Evolutionary conservation across 106 monocot species (phyloP), one percentile per base, ranked within the genome.

Genomic region (Narthecium ossifragum): DNA sequence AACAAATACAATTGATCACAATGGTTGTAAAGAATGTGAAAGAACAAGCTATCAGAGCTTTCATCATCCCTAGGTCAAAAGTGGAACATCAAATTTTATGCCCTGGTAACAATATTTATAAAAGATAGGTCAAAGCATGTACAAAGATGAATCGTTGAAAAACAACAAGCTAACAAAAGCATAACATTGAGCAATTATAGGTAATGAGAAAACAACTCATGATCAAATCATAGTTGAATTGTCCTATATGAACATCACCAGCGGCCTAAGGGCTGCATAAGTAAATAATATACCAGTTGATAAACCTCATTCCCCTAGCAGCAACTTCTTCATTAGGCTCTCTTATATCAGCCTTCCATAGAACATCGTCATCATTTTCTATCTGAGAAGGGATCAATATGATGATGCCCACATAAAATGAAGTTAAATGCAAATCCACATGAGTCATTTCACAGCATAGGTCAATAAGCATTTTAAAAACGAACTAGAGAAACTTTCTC

Each of bases 311-410:
- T 68, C 94, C 94, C 64, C 94, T 85, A 26, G 56, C 72, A n/a
- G 89, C 86, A 57, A 94, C 67, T 14, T 75, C 78, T 47, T 80
- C 72, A 62, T 72, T 78, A 60, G 56, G 22, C 61, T 94, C 94
- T 73, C 94, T 76, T 31, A 51, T 50, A 61, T 94, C 72, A 45
- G 79, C 72, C 37, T 73, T 51, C 89, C 90, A 94, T 49, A 94
- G 77, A 45, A 73, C 55, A 70, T 94, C 94, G 58, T 83, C 94
- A 66, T 94, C 66, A 68, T 68, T 83, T 78, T 90, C 78, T 61
- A 94, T 94, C 94, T 94, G 78, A 29, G 56, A 69, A 31, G 15
- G 65, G 33, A 70, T 24, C 2, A 28, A 36, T 7, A 56, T 13
- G 6, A n/a, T 60, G 45, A 53, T 40, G 14, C 27, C 31, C 21